phyloP scores from a whole-genome alignment of 139 green algal genomes.

The Volvox africanus region DNA sequence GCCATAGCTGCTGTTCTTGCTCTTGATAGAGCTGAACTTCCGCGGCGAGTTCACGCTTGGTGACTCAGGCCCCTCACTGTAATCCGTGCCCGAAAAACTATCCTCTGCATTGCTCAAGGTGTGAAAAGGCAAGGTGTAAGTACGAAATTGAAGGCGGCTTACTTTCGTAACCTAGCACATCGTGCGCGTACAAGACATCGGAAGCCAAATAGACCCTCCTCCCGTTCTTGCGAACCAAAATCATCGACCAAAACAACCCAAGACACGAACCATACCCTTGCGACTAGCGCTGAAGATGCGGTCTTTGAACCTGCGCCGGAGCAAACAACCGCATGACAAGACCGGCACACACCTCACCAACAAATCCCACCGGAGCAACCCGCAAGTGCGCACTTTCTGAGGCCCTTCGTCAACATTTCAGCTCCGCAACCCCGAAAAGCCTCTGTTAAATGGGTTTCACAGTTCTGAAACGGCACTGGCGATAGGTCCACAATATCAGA shows the following conservation, averaged over 20 bases:
- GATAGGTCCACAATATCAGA: neutral
- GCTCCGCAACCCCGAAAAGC: neutral
- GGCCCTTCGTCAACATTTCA: constrained; percentile 31
- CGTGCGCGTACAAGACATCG: neutral
- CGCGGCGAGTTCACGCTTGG: neutral
- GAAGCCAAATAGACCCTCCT: neutral
- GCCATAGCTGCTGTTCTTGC: constrained; percentile 45
- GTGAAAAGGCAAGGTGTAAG: neutral
- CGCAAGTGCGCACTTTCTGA: constrained; percentile 19
- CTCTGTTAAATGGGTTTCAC: constrained; percentile 8
- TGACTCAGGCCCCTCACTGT: constrained; percentile 22
- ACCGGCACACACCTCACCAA: neutral
- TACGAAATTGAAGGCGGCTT: neutral
- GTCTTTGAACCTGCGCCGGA: constrained; percentile 28
- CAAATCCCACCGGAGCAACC: neutral
- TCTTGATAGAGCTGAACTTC: constrained; percentile 25
- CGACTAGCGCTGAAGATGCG: constrained; percentile 33
- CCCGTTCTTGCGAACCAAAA: neutral
- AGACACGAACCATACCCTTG: neutral
- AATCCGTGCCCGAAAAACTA: constrained; percentile 22
- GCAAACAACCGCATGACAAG: neutral
- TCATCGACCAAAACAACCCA: neutral
- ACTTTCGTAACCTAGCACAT: neutral
- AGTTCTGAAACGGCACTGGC: neutral
- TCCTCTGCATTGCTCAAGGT: constrained; percentile 13